These are phyloP conservation scores for Zygnema circumcarinatum DNA, from an alignment of 139 green algal species.

Conservation along the genomic window DNA sequence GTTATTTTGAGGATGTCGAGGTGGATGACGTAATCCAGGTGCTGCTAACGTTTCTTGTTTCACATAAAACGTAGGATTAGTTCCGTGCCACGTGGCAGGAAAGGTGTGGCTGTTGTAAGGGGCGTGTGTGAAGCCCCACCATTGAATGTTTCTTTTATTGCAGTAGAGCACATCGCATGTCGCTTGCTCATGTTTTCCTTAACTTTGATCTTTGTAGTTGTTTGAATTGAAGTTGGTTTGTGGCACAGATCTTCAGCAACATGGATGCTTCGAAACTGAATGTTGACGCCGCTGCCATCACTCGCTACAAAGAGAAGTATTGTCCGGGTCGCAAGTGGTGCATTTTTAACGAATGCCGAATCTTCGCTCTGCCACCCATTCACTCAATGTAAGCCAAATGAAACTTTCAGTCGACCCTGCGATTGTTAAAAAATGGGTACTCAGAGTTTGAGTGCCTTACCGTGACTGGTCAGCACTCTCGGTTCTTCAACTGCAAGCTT, in stretches of 20 bases:
- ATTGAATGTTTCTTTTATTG: not conserved
- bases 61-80: not conserved
- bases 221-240: no score
- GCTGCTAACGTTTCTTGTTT: not conserved
- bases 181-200: not conserved
- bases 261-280: not conserved
- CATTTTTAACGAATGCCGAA: not conserved
- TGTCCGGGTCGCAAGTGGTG: slow-evolving; percentile 12
- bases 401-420: not conserved
- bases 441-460: not conserved
- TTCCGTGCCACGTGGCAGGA: not conserved
- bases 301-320: not conserved
- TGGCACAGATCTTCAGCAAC: not conserved
- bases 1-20: slow-evolving; percentile 34
- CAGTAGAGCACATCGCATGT: not conserved
- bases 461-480: not conserved
- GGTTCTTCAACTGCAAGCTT: not conserved
- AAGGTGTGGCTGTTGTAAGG: not conserved
- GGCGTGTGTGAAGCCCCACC: not conserved
- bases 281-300: not conserved
- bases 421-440: slow-evolving; percentile 4
- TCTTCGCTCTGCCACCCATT: slow-evolving; percentile 8
- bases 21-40: slow-evolving; percentile 22
- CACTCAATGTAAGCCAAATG: slow-evolving; percentile 24
- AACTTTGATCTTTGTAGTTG: no score